Percentiles rank a stretch among this genome's conserved stretches.
Conservation (phyloP, 345 rosid genomes). For the Reutealis trisperma region DNA sequence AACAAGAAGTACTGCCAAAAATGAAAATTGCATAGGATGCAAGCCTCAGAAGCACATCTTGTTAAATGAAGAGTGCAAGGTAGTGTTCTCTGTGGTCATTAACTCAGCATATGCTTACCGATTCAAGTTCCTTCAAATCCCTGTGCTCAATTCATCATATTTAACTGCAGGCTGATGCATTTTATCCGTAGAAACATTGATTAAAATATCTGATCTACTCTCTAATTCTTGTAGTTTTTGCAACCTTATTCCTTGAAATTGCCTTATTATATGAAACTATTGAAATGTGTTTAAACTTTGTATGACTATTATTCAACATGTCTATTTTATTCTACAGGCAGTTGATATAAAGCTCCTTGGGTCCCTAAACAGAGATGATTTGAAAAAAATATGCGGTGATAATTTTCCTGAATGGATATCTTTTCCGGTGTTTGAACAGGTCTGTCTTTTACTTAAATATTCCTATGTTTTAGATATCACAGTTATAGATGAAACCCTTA, state of each 20-base stretch:
- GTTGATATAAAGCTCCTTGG: slow-evolving; percentile 92
- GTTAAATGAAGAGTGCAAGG: not conserved
- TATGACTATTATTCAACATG: not conserved
- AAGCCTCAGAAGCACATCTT: not conserved
- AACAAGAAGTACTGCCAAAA: not conserved
- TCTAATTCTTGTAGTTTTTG: not conserved
- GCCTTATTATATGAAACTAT: not conserved
- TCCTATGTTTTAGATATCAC: not conserved
- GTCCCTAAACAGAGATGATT: slow-evolving; percentile 82
- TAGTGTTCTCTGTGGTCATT: not conserved
- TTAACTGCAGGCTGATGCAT: not conserved
- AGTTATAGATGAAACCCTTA: not conserved
- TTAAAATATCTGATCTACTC: no score
- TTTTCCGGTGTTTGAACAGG: slow-evolving; percentile 99
- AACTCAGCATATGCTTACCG: not conserved
- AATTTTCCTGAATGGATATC: slow-evolving; percentile 98
- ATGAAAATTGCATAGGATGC: not conserved
- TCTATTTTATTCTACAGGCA: slow-evolving; percentile 52
- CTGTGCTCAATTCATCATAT: not conserved
- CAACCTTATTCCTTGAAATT: not conserved
- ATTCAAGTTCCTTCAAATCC: not conserved
- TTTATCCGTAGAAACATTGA: not conserved
- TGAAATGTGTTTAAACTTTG: not conserved
- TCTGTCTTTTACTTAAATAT: slow-evolving; percentile 18
- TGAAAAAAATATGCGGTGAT: slow-evolving; percentile 94